Evolutionary conservation across 1,139 yeast species (phyloP).

Genomic region (Saccharomycopsis phalli): DNA sequence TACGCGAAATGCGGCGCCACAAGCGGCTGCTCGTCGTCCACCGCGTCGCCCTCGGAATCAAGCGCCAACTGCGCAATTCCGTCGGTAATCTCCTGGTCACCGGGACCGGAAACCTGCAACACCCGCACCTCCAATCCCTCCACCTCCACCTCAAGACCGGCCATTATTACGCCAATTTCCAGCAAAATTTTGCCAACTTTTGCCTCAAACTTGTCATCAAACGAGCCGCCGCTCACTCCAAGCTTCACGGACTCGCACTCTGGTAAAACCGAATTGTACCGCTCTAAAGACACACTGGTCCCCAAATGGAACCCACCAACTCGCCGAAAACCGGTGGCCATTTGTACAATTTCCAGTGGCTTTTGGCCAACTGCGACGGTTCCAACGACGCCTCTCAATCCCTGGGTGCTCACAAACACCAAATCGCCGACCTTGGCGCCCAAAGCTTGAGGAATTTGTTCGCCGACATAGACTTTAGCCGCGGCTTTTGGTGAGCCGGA

Average conservation of each 20-base stretch:
- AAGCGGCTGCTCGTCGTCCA: conserved; percentile 19
- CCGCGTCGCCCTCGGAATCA: conserved; percentile 21
- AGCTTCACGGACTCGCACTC: conserved; percentile 34
- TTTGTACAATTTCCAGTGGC: conserved; percentile 27
- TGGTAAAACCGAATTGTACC: conserved; percentile 40
- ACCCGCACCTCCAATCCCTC: conserved; percentile 21
- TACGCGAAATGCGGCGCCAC: conserved; percentile 42
- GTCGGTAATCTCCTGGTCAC: no score
- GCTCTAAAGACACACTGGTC: conserved; percentile 51
- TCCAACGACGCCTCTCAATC: conserved; percentile 35
- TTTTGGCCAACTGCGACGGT: conserved; percentile 43
- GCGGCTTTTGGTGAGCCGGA: conserved; percentile 27
- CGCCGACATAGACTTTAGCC: conserved; percentile 41
- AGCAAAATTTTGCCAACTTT: conserved; percentile 34
- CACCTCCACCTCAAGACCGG: conserved; percentile 37
- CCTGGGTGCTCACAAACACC: conserved; percentile 42
- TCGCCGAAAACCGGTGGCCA: conserved; percentile 36
- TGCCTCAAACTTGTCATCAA: conserved; percentile 23
- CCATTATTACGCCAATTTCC: conserved; percentile 47
- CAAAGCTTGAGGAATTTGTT: conserved; percentile 42
- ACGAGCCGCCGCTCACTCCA: conserved; percentile 26
- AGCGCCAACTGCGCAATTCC: no score
- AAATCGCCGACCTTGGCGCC: conserved; percentile 49
- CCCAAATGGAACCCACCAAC: conserved; percentile 60
- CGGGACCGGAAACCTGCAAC: conserved; percentile 22